Evolutionary conservation across 306 rosid genomes (phyloP).

Genomic region (Corylus heterophylla): DNA sequence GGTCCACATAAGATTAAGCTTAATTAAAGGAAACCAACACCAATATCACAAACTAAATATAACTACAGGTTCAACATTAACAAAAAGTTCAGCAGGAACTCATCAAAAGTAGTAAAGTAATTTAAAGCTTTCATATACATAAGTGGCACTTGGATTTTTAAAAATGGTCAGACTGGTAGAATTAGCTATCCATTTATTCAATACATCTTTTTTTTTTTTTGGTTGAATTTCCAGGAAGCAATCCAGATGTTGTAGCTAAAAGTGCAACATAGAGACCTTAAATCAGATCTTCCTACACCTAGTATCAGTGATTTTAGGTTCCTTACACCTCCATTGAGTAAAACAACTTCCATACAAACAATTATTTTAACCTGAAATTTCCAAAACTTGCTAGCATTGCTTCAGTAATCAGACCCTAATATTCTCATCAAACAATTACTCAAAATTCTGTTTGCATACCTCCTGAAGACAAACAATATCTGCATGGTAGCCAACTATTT

Average conservation of each 20-base stretch:
- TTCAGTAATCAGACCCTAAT: conserved; percentile 16
- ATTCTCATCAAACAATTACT: conserved; percentile 16
- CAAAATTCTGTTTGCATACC: conserved; percentile 48
- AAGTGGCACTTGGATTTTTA: neutral
- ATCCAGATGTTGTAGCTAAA: neutral
- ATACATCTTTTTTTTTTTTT: neutral
- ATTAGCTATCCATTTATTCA: neutral
- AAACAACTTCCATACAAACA: neutral
- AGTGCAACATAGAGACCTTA: neutral
- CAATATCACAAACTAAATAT: neutral
- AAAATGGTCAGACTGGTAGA: neutral
- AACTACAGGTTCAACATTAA: neutral
- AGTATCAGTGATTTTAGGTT: neutral
- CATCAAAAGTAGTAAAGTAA: neutral
- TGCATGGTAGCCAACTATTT: conserved; percentile 91
- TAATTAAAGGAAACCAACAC: conserved; percentile 1
- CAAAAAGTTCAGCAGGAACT: neutral
- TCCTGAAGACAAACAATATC: conserved; percentile 99
- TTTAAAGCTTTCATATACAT: neutral
- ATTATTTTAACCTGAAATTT: neutral
- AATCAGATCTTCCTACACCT: neutral
- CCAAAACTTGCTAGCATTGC: neutral
- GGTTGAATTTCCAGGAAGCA: neutral
- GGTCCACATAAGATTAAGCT: neutral
- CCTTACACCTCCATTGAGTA: neutral